Conservation (phyloP, 2,329 filamentous ascomycete species). For the Phyllosticta paracitricarpa region DNA sequence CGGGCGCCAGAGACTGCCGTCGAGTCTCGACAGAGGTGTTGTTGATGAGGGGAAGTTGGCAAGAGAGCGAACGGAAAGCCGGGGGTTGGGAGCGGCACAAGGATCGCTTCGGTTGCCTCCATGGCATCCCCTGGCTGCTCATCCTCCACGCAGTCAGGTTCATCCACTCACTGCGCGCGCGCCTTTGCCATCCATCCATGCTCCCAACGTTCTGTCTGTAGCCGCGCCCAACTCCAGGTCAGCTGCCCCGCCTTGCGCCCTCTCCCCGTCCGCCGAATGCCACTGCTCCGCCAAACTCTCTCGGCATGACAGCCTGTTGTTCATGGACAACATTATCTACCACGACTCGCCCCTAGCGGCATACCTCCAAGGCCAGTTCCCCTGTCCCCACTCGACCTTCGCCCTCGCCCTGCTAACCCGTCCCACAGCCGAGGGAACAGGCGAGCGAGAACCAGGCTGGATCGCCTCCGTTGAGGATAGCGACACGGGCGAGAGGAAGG, state of each 20-base stretch:
- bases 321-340: constrained; percentile 81
- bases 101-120: too few relatives aligned
- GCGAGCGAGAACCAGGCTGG: constrained; percentile 11
- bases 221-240: background rate
- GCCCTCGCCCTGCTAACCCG: constrained; percentile 15
- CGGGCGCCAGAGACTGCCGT: too few relatives aligned
- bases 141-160: background rate
- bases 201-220: background rate
- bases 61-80: too few relatives aligned
- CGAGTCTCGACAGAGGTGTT: too few relatives aligned
- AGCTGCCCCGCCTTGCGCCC: background rate
- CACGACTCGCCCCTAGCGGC: constrained; percentile 80
- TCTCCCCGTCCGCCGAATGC: background rate
- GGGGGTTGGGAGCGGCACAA: too few relatives aligned
- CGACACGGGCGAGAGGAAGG: background rate
- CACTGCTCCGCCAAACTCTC: background rate
- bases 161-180: background rate
- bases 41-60: too few relatives aligned
- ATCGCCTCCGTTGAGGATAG: constrained; percentile 6
- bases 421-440: constrained; percentile 24
- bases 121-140: too few relatives aligned
- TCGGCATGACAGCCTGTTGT: constrained; percentile 13
- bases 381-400: background rate
- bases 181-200: background rate
- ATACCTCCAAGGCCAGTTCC: constrained; percentile 69